Evolutionary conservation across 2,329 filamentous ascomycete species (phyloP).

Genomic region (Akanthomyces dipterigenus): DNA sequence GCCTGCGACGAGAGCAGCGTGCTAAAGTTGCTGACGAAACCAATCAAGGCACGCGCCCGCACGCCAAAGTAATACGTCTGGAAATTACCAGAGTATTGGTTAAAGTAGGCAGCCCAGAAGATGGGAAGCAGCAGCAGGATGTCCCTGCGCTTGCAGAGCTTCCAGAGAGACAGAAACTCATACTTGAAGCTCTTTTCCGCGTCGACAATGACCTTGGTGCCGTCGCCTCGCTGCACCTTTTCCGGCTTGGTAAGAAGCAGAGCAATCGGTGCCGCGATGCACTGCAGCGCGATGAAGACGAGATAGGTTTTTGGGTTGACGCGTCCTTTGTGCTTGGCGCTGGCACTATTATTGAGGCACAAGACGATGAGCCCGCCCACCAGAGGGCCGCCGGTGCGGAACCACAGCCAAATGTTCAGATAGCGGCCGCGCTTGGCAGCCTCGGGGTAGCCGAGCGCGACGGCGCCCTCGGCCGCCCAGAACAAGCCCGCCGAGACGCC

Average conservation of each 20-base stretch:
- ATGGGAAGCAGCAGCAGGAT: constrained; percentile 18
- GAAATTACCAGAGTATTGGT: constrained; percentile 37
- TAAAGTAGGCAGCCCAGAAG: constrained; percentile 24
- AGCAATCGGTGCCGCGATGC: constrained; percentile 20
- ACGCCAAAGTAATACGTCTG: constrained; percentile 34
- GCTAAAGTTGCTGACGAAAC: constrained; percentile 31
- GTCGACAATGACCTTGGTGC: constrained; percentile 18
- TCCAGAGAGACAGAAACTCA: constrained; percentile 19
- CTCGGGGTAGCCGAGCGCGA: constrained; percentile 43
- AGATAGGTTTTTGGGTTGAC: constrained; percentile 22
- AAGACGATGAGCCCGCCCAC: constrained; percentile 40
- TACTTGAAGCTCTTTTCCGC: constrained; percentile 17
- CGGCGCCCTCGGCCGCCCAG: constrained; percentile 44
- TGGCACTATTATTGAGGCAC: constrained; percentile 30
- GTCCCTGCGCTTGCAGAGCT: constrained; percentile 16
- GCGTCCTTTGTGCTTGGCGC: constrained; percentile 19
- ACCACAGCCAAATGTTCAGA: constrained; percentile 33
- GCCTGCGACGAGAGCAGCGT: constrained; percentile 36
- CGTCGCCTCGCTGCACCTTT: constrained; percentile 22
- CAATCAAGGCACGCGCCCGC: constrained; percentile 39
- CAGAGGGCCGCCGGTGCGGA: constrained; percentile 41
- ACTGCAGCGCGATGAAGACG: constrained; percentile 23
- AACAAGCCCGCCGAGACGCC: constrained; percentile 43
- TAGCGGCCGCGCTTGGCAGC: constrained; percentile 37
- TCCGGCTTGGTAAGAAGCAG: constrained; percentile 23